Conservation (phyloP, 2,329 filamentous ascomycete genomes). For the Ophiostoma australiae region DNA sequence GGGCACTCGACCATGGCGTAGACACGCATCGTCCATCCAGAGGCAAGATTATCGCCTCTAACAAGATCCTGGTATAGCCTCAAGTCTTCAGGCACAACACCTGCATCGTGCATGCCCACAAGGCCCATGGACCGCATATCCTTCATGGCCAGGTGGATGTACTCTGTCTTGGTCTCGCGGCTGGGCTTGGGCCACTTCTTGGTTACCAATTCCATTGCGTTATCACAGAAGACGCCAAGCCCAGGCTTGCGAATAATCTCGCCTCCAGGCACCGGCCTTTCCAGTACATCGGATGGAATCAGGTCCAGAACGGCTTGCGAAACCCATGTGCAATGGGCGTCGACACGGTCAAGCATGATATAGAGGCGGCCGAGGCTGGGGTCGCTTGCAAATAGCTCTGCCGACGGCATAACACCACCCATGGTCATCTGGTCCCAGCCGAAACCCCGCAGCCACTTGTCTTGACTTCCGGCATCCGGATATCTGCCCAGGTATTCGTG, state of each 20-base stretch:
- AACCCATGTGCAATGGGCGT: constrained; percentile 67
- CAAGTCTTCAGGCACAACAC: constrained; percentile 52
- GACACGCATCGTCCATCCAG: constrained; percentile 58
- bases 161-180: constrained; percentile 47
- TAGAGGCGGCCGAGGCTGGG: constrained; percentile 48
- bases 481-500: constrained; percentile 47
- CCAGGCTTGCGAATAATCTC: constrained; percentile 58
- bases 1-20: constrained; percentile 66
- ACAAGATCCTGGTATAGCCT: constrained; percentile 45
- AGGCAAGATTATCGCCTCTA: constrained; percentile 36
- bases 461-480: constrained; percentile 43
- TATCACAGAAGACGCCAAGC: constrained; percentile 67
- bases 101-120: constrained; percentile 65
- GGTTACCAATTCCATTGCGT: constrained; percentile 61
- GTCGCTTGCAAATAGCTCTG: constrained; percentile 48
- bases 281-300: constrained; percentile 48
- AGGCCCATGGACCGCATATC: constrained; percentile 60
- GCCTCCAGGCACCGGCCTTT: constrained; percentile 55
- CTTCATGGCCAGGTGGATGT: constrained; percentile 56
- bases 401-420: constrained; percentile 56
- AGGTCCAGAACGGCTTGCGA: constrained; percentile 59
- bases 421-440: constrained; percentile 67
- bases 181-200: constrained; percentile 54
- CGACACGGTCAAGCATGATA: constrained; percentile 65
- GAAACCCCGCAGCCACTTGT: constrained; percentile 59